Conservation (phyloP, 805 yeast species). For the Wickerhamomyces queroliae region DNA sequence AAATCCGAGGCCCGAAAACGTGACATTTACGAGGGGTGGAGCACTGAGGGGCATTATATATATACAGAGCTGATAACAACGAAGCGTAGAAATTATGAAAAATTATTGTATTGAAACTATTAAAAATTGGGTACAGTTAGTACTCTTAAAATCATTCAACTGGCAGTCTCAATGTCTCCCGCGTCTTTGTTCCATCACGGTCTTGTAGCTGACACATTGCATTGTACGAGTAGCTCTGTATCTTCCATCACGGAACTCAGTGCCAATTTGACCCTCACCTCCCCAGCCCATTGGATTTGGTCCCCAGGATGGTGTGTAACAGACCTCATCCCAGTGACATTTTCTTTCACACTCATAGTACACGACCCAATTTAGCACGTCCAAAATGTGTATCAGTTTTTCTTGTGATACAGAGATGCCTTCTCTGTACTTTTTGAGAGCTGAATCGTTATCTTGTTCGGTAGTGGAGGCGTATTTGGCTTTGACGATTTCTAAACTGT, state of each 20-base stretch:
- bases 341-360: slow-evolving; percentile 34
- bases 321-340: slow-evolving; percentile 43
- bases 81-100: too few species aligned
- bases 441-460: too few species aligned
- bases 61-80: neutral
- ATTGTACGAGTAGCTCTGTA: slow-evolving; percentile 17
- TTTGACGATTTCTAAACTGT: slow-evolving; percentile 23
- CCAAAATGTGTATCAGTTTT: slow-evolving; percentile 17
- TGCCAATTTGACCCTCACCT: slow-evolving; percentile 16
- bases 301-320: slow-evolving; percentile 58
- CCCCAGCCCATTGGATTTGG: slow-evolving; percentile 48
- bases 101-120: too few species aligned
- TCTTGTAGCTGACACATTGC: slow-evolving; percentile 13
- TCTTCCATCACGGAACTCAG: slow-evolving; percentile 17
- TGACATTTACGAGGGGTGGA: neutral
- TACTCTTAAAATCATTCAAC: too few species aligned
- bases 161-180: too few species aligned
- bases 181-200: neutral
- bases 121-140: too few species aligned
- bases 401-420: neutral
- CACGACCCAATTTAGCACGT: slow-evolving; percentile 34
- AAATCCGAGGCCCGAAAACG: neutral
- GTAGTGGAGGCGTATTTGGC: slow-evolving; percentile 12
- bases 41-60: neutral
- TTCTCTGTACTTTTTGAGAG: slow-evolving; percentile 10